A percentile compares a stretch with the other conserved stretches of the same genome.
phyloP scores from a whole-genome alignment of 345 rosid genomes.

The Lumnitzera littorea region DNA sequence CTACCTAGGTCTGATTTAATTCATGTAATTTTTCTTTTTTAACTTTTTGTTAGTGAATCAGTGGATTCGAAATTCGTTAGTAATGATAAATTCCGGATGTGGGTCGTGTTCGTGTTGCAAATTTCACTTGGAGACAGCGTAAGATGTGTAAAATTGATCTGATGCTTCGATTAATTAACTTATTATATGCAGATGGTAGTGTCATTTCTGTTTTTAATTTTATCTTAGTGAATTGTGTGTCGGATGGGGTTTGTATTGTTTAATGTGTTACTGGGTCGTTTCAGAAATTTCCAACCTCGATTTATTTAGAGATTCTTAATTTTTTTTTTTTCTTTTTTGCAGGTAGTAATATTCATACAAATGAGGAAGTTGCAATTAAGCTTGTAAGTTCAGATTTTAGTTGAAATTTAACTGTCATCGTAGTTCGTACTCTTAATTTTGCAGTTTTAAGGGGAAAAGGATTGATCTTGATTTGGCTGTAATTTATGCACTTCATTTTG shows the following conservation, averaged over 20 bases:
- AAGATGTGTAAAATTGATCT: too few species aligned
- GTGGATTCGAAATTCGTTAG: too few species aligned
- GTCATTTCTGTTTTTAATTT: too few species aligned
- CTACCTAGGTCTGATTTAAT: constrained; percentile 55
- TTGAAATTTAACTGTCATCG: neutral
- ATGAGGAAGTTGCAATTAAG: constrained; percentile 95
- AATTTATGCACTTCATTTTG: too few species aligned
- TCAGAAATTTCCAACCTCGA: neutral
- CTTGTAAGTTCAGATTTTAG: constrained; percentile 46
- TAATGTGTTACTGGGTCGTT: neutral
- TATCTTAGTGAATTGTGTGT: too few species aligned
- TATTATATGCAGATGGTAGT: too few species aligned
- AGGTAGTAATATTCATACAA: constrained; percentile 84
- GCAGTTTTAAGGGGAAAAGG: neutral
- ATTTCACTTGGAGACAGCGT: neutral
- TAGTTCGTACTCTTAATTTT: neutral
- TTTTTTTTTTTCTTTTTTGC: constrained; percentile 1
- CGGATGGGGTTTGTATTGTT: neutral
- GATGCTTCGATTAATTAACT: too few species aligned
- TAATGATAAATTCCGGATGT: too few species aligned
- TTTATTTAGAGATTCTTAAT: neutral
- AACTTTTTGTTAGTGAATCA: too few species aligned
- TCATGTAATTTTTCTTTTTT: neutral
- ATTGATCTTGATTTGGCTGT: too few species aligned
- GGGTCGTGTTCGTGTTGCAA: too few species aligned